A percentile compares a stretch with the other conserved stretches of the same genome.
phyloP scores from a whole-genome alignment of 2,329 filamentous ascomycete species.

The Neospermospora avenae region DNA sequence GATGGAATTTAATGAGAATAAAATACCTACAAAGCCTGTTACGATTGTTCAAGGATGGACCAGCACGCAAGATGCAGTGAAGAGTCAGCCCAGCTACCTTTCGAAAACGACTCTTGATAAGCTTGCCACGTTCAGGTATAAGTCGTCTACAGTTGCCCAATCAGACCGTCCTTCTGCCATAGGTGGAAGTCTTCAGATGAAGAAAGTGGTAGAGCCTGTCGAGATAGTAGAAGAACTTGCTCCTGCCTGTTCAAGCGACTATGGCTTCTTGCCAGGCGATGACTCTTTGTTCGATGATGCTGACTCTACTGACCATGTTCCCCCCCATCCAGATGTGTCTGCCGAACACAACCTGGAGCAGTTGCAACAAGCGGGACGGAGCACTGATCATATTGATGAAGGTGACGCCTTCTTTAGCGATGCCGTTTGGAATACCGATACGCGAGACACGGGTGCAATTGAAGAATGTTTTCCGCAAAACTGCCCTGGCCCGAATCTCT shows the following conservation, averaged over 20 bases:
- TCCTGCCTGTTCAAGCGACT: not conserved
- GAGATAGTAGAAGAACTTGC: not conserved
- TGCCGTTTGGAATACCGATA: conserved; percentile 15
- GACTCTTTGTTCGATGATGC: not conserved
- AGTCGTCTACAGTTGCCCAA: not conserved
- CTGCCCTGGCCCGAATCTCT: not conserved
- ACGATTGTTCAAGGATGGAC: conserved; percentile 25
- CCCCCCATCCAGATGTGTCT: not conserved
- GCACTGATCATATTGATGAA: conserved; percentile 1
- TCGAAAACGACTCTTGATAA: conserved; percentile 30
- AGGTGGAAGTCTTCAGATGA: not conserved
- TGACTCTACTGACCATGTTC: not conserved
- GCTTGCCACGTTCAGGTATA: conserved; percentile 25
- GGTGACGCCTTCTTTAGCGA: conserved; percentile 14
- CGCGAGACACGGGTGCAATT: not conserved
- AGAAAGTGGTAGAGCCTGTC: not conserved
- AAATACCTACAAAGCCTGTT: conserved; percentile 3
- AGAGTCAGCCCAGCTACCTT: conserved; percentile 14
- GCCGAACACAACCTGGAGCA: not conserved
- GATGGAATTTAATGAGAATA: not conserved
- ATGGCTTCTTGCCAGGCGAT: not conserved
- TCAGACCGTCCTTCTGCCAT: not conserved
- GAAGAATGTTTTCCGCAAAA: not conserved
- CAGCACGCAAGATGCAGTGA: conserved; percentile 31
- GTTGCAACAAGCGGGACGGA: not conserved